Base-by-base conservation (phyloP, 2,329 filamentous ascomycete genomes). In the Fusarium metavorans region DNA sequence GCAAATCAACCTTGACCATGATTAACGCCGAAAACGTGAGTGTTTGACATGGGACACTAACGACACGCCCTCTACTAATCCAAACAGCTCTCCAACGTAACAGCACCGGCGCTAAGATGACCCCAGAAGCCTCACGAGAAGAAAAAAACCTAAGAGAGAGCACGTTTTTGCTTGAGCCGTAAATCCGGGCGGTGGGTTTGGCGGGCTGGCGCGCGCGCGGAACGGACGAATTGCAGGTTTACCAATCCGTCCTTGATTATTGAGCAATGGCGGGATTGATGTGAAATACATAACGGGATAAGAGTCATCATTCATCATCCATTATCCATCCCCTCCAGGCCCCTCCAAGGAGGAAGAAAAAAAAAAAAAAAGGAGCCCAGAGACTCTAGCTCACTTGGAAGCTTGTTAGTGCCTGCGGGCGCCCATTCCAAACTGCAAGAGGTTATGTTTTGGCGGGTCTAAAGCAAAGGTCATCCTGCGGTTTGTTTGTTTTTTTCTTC, bases 261-360 rank as follows among this genome's bases (percentile, higher is more conserved):
- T 52, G 48, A 52, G 48, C 48, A 52, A 13, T 32, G 18, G 18
- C 6, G 48, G 48, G 48, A 52, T 52, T 18, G 48, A 52, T 52
- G 48, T 30, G 25, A 52, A 52, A 52, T 32, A 30, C 48, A 52
- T 32, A 52, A 60, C 48, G 34, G 62, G 32, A 62, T 70, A 78
- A 77, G 72, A 78, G 74, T 78, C 76, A 78, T 78, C 65, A 74
- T 68, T 62, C 63, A 77, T 77, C 74, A 73, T 71, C 62, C 35
- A 30, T 30, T 25, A 48, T 48, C 45, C 45, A 45, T 45, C 13
- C 41, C 60, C 27, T 30, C 27, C 27, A 30, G 27, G 27, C 27
- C 27, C 66, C 45, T 27, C 45, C 45, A 48, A 16, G 23, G 11
- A 18, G 13, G n/a, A 20, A 6, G 13, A 43, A 41, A 39, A 37